A percentile compares a stretch with the other conserved stretches of the same genome.
phyloP scores from a whole-genome alignment of 352 stramenopile species.

The Globisporangium takayamanum region DNA sequence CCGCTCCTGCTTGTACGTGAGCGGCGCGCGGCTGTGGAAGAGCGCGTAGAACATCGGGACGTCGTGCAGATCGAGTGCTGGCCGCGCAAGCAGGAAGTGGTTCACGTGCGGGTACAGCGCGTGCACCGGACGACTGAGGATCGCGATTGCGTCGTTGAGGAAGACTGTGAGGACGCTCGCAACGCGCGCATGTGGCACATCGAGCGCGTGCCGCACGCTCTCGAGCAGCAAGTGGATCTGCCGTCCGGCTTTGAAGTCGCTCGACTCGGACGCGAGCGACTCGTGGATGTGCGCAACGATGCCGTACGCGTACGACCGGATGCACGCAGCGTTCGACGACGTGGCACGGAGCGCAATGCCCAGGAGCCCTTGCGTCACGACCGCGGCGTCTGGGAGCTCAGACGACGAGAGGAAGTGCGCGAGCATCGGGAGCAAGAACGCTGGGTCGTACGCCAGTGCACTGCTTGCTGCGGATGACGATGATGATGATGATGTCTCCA shows the following conservation, averaged over 20 bases:
- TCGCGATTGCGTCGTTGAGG: conserved; percentile 68
- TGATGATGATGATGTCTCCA: background rate
- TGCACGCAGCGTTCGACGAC: conserved; percentile 46
- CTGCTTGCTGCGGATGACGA: background rate
- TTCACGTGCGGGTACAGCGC: conserved; percentile 77
- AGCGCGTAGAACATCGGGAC: conserved; percentile 88
- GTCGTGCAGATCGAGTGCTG: conserved; percentile 68
- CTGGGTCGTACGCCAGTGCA: conserved; percentile 51
- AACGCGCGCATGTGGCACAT: conserved; percentile 43
- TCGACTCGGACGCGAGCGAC: conserved; percentile 43
- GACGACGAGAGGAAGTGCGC: conserved; percentile 72
- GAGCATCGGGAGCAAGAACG: conserved; percentile 72
- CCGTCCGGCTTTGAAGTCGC: conserved; percentile 63
- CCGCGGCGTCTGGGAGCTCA: conserved; percentile 37
- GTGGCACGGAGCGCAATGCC: conserved; percentile 63
- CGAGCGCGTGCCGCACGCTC: conserved; percentile 59
- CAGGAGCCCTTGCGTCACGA: conserved; percentile 70
- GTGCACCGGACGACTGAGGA: conserved; percentile 60
- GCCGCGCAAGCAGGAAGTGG: conserved; percentile 76
- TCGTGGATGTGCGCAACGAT: conserved; percentile 77
- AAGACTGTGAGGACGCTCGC: conserved; percentile 79
- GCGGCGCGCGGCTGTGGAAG: conserved; percentile 69
- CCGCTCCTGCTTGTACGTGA: conserved; percentile 76
- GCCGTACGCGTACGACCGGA: conserved; percentile 63
- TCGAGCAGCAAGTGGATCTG: conserved; percentile 81